Conservation (phyloP, 345 rosid species). For the Hirschfeldia incana region DNA sequence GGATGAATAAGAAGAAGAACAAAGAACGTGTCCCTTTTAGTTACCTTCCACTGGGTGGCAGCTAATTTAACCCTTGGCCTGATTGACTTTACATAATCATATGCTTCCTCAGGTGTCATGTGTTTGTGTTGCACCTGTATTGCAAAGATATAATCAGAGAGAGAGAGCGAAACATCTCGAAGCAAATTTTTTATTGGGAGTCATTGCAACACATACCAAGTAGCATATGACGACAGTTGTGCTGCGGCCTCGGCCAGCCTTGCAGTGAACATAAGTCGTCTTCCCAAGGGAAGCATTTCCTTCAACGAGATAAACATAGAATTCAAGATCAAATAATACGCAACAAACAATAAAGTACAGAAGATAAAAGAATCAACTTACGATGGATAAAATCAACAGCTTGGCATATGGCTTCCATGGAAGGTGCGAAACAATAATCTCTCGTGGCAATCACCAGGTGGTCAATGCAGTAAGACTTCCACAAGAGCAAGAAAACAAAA, state of each 20-base stretch:
- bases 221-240: constrained; percentile 91
- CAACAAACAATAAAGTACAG: not conserved
- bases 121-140: constrained; percentile 71
- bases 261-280: constrained; percentile 93
- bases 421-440: constrained; percentile 97
- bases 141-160: constrained; percentile 20
- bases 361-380: constrained; percentile 39
- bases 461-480: constrained; percentile 70
- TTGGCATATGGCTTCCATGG: constrained; percentile 67
- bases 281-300: constrained; percentile 58
- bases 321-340: constrained; percentile 10
- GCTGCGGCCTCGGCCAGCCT: constrained; percentile 99
- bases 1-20: not conserved
- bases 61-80: constrained; percentile 93
- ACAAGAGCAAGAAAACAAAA: constrained; percentile 26
- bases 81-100: constrained; percentile 72
- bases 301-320: constrained; percentile 34
- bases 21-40: not conserved
- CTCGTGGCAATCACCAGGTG: constrained; percentile 97
- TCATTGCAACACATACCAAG: constrained; percentile 56
- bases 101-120: constrained; percentile 89
- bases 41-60: constrained; percentile 89
- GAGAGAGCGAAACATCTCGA: not conserved
- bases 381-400: constrained; percentile 88
- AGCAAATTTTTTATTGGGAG: not conserved